Conservation (phyloP, 768 basidiomycete genomes). For the Suillus bovinus region DNA sequence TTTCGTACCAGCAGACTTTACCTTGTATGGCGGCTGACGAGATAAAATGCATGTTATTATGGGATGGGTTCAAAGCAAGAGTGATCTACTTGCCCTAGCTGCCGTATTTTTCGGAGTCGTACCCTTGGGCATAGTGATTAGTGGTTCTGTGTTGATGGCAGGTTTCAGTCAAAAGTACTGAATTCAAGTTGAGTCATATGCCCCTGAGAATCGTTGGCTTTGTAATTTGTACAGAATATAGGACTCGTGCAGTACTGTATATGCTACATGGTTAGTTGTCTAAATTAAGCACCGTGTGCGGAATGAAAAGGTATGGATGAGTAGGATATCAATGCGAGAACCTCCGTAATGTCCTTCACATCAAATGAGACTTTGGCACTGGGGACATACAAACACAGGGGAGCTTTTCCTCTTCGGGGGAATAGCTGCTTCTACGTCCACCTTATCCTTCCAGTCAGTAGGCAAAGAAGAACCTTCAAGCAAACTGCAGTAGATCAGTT, state of each 20-base stretch:
- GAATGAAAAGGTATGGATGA: neutral
- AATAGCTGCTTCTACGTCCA: conserved; percentile 26
- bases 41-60: neutral
- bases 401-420: conserved; percentile 19
- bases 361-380: conserved; percentile 46
- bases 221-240: neutral
- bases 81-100: neutral
- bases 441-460: conserved; percentile 41
- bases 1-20: conserved; percentile 3
- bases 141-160: neutral
- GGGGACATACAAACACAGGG: conserved; percentile 41
- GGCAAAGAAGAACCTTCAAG: conserved; percentile 27
- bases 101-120: neutral
- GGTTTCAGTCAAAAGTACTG: neutral
- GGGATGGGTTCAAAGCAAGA: neutral
- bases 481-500: conserved; percentile 44
- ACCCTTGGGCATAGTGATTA: neutral
- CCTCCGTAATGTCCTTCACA: neutral
- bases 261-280: neutral
- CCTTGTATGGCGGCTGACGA: conserved; percentile 4
- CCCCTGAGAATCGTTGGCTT: neutral
- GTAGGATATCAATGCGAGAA: neutral
- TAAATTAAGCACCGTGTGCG: neutral
- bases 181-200: neutral
- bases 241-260: neutral